Percentiles rank a stretch among this genome's conserved stretches.
phyloP scores from a whole-genome alignment of 1,139 yeast species.

The Pichia sp. region DNA sequence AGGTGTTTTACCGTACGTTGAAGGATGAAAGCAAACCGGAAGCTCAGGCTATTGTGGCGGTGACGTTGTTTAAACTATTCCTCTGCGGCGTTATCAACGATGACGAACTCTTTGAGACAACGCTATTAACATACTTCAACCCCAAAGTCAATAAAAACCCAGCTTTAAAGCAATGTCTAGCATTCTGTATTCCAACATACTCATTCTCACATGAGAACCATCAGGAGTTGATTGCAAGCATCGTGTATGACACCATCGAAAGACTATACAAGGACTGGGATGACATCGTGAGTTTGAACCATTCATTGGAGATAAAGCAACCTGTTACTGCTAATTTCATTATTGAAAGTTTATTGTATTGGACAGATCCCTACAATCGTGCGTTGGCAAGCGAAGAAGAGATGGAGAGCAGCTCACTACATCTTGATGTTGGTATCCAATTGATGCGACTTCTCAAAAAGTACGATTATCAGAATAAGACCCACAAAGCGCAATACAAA shows the following conservation, averaged over 20 bases:
- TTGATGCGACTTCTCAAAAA: slow-evolving; percentile 46
- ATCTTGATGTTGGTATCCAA: slow-evolving; percentile 54
- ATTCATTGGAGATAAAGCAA: slow-evolving; percentile 31
- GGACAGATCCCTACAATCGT: slow-evolving; percentile 80
- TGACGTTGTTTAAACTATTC: slow-evolving; percentile 78
- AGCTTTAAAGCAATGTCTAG: slow-evolving; percentile 71
- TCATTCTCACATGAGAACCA: slow-evolving; percentile 74
- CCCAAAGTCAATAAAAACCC: slow-evolving; percentile 61
- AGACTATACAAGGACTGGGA: slow-evolving; percentile 48
- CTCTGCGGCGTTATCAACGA: slow-evolving; percentile 73
- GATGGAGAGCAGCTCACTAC: slow-evolving; percentile 44
- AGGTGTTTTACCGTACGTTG: slow-evolving; percentile 64
- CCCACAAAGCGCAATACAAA: slow-evolving; percentile 46
- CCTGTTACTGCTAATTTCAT: slow-evolving; percentile 52
- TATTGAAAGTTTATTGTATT: slow-evolving; percentile 69
- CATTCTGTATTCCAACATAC: slow-evolving; percentile 88
- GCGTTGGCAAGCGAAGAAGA: slow-evolving; percentile 48
- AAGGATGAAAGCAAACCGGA: slow-evolving; percentile 55
- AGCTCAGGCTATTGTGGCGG: slow-evolving; percentile 78
- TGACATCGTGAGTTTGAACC: slow-evolving; percentile 29
- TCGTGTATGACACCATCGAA: slow-evolving; percentile 63
- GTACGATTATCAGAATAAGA: slow-evolving; percentile 12
- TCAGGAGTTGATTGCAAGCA: slow-evolving; percentile 61
- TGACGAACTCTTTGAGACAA: slow-evolving; percentile 65
- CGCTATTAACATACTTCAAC: slow-evolving; percentile 71